These are phyloP conservation scores for Lactarius evosmus DNA, from an alignment of 768 basidiomycete species.

Conservation along the genomic window DNA sequence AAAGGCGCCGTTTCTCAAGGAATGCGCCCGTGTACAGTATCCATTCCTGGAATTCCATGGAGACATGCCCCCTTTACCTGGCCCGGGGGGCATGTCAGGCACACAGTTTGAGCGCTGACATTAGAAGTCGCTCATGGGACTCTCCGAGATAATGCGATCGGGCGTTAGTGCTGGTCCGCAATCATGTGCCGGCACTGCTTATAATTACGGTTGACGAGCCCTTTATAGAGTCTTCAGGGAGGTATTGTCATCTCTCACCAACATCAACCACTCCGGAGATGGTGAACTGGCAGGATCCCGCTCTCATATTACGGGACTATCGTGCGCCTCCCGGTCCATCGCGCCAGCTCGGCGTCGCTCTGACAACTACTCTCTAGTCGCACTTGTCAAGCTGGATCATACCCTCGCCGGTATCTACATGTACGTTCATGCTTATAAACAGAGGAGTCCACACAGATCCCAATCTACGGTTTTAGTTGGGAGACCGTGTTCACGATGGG, in stretches of 20 bases:
- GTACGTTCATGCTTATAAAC: neutral
- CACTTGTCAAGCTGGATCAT: neutral
- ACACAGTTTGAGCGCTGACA: slow-evolving; percentile 1
- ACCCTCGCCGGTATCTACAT: neutral
- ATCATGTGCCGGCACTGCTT: slow-evolving; percentile 3
- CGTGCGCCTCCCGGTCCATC: neutral
- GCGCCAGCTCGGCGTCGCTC: neutral
- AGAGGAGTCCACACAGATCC: neutral
- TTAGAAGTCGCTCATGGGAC: neutral
- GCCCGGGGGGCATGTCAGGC: neutral
- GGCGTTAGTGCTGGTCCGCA: neutral
- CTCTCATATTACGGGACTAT: slow-evolving; percentile 1
- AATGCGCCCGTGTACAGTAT: neutral
- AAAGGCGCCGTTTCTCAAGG: neutral
- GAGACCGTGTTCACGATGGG: neutral
- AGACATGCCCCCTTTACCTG: neutral
- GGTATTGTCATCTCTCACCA: neutral
- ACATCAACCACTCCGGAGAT: slow-evolving; percentile 5
- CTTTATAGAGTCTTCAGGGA: slow-evolving; percentile 3
- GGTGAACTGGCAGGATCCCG: slow-evolving; percentile 15
- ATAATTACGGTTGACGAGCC: neutral
- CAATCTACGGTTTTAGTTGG: neutral
- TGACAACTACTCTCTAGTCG: neutral
- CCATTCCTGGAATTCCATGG: neutral
- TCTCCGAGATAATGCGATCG: neutral